Conservation (phyloP, 352 stramenopile species). For the Thraustochytrium aureum region DNA sequence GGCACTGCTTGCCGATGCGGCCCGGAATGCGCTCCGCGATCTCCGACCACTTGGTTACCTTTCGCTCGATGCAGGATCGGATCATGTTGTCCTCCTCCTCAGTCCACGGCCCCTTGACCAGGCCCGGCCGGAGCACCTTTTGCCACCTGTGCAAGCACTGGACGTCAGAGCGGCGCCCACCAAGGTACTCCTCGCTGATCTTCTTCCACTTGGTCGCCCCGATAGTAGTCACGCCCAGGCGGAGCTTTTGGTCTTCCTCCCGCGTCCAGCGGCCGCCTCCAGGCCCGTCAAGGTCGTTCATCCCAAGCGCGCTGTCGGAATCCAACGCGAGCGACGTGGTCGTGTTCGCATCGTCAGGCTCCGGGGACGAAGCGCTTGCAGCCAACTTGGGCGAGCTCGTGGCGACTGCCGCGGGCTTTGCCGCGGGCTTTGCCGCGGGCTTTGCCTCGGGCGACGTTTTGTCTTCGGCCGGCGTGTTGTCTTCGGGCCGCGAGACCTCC, state of each 20-base stretch:
- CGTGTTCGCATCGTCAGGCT: not conserved
- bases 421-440: no score
- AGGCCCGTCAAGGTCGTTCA: not conserved
- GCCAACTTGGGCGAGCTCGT: no score
- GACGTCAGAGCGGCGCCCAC: constrained; percentile 77
- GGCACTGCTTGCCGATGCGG: constrained; percentile 63
- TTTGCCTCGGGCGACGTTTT: no score
- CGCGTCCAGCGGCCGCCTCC: constrained; percentile 66
- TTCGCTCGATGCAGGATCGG: constrained; percentile 69
- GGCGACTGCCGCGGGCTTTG: no score
- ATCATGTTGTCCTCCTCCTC: constrained; percentile 92
- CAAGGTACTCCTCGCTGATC: constrained; percentile 84
- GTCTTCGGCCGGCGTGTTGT: not conserved
- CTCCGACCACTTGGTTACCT: constrained; percentile 85
- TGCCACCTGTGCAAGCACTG: constrained; percentile 97
- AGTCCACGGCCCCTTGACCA: constrained; percentile 94
- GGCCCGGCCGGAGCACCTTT: constrained; percentile 82
- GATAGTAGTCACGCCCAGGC: constrained; percentile 77
- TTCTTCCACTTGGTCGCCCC: constrained; percentile 93
- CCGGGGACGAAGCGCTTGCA: not conserved
- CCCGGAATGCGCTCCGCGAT: constrained; percentile 80
- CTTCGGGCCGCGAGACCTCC: not conserved
- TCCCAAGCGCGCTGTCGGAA: not conserved
- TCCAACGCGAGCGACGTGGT: not conserved
- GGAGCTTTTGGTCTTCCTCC: constrained; percentile 83